Percentiles rank a stretch among this genome's conserved stretches.
Conservation (phyloP, 2,329 filamentous ascomycete genomes). For the Neonectria ditissima region DNA sequence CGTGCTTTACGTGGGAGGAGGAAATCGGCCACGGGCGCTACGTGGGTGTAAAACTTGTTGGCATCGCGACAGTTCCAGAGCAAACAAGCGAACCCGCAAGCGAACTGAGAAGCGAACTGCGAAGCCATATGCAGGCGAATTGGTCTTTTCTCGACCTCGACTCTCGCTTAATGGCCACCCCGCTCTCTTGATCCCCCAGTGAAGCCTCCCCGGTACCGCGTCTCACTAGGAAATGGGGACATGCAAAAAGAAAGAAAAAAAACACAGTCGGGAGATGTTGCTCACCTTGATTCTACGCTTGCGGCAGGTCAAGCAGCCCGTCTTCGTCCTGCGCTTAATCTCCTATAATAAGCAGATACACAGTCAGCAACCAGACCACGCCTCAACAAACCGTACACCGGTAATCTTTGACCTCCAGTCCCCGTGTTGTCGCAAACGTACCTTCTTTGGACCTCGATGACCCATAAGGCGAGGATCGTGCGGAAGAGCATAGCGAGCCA, state of each 20-base stretch:
- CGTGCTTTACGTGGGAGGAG: constrained; percentile 35
- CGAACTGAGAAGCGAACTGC: constrained; percentile 34
- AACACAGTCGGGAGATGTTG: constrained; percentile 39
- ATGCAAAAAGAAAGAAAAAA: constrained; percentile 20
- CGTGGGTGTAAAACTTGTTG: constrained; percentile 36
- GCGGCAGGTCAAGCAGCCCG: constrained; percentile 71
- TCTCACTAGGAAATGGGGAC: constrained; percentile 24
- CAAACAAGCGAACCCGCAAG: constrained; percentile 34
- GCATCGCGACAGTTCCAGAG: constrained; percentile 35
- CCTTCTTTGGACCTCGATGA: constrained; percentile 68
- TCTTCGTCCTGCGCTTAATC: constrained; percentile 73
- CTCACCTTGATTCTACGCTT: constrained; percentile 73
- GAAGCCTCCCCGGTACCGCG: constrained; percentile 27
- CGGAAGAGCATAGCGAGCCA: constrained; percentile 60
- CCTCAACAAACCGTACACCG: background rate
- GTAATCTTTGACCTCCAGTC: constrained; percentile 11
- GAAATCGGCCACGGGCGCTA: constrained; percentile 38
- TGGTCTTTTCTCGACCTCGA: constrained; percentile 26
- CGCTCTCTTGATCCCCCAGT: constrained; percentile 28
- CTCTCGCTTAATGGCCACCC: constrained; percentile 29
- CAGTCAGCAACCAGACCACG: constrained; percentile 30
- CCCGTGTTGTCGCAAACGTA: constrained; percentile 48
- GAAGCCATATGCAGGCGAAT: constrained; percentile 36
- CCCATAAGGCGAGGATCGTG: constrained; percentile 62
- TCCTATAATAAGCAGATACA: constrained; percentile 56